phyloP scores from a whole-genome alignment of 108 stramenopile genomes.

The Cyclostephanos tholiformis region DNA sequence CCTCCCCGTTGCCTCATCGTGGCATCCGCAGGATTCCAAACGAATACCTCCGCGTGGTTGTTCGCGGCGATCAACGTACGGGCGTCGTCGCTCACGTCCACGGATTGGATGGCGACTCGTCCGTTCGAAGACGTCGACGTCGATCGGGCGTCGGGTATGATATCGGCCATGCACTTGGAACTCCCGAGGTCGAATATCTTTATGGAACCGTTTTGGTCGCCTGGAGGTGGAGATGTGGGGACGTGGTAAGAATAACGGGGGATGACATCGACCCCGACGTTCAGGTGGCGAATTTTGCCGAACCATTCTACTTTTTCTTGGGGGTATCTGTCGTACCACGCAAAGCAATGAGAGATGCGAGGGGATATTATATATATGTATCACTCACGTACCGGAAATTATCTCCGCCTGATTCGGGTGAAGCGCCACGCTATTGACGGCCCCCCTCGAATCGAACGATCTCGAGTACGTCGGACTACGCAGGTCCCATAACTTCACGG shows the following conservation, averaged over 20 bases:
- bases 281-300: too few relatives aligned
- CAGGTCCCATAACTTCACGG: constrained; percentile 94
- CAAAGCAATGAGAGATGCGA: too few relatives aligned
- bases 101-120: constrained; percentile 79
- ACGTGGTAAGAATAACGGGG: too few relatives aligned
- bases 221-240: too few relatives aligned
- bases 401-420: too few relatives aligned
- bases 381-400: constrained; percentile 69
- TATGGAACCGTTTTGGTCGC: constrained; percentile 87
- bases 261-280: too few relatives aligned
- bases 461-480: constrained; percentile 85
- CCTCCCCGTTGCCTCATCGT: constrained; percentile 21
- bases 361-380: too few relatives aligned
- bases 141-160: constrained; percentile 75
- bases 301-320: too few relatives aligned
- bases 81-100: constrained; percentile 81
- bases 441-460: constrained; percentile 85
- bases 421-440: constrained; percentile 93
- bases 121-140: constrained; percentile 62
- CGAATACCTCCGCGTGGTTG: constrained; percentile 88
- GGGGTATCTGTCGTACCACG: too few relatives aligned
- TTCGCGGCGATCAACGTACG: constrained; percentile 81
- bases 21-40: constrained; percentile 73
- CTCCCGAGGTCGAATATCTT: constrained; percentile 88
- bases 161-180: constrained; percentile 66